Evolutionary conservation across 2,329 filamentous ascomycete genomes (phyloP), one percentile per base, ranked within the genome.

Genomic region (Penicillium sp.): DNA sequence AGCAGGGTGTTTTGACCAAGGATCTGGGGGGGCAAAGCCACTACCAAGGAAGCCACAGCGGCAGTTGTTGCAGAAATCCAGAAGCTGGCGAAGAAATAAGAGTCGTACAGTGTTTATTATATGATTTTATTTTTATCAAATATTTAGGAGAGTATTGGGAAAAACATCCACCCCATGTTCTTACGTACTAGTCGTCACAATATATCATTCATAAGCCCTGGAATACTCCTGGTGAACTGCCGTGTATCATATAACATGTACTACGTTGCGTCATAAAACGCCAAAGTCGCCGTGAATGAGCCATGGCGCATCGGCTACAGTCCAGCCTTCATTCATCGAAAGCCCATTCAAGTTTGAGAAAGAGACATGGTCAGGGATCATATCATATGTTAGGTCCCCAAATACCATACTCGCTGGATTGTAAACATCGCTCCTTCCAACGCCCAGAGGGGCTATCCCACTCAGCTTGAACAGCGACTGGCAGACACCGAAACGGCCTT

Each of bases 21-120:
- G 84, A 88, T 67, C 77, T 87, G 62, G 83, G 82, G n/a, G 42
- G 85, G 85, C 0, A 74, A 71, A 21, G 79, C 79, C 2, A 78
- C 74, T 2, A 87, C 85, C 0, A 77, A 80, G 63, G 79, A 80
- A 54, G 79, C 87, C 9, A 86, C 84, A 1, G 77, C 81, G 30
- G 83, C 83, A 1, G 78, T 84, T 9, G 79, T 80, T 57, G 69
- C 67, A 30, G 79, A 82, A 68, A 78, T 83, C 55, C 74, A 79
- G 65, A 72, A 71, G 52, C 65, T 79, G 51, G 68, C 72, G 20
- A 18, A n/a, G 9, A 42, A 42, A 42, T 42, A 20, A 42, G 38
- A n/a, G 12, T 18, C 16, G 11, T 18, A n/a, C 6, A 42, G 38
- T 42, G 16, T 42, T 7, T 18, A 42, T 42, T n/a, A n/a, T n/a